phyloP scores from a whole-genome alignment of 495 filamentous ascomycete genomes.

The Diplogelasinospora grovesii region DNA sequence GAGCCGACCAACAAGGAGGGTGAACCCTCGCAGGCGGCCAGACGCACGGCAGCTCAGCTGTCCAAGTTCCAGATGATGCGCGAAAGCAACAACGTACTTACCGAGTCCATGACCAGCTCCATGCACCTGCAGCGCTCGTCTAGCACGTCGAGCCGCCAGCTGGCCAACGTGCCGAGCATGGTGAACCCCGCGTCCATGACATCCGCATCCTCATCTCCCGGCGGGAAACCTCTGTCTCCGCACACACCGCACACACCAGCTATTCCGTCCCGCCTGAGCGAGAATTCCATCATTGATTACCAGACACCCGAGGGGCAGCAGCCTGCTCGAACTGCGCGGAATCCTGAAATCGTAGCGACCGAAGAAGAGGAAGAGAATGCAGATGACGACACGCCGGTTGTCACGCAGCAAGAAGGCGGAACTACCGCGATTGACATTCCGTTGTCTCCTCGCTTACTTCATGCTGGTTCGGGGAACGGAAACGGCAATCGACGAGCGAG shows the following conservation, averaged over 20 bases:
- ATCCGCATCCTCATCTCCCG: slow-evolving; percentile 77
- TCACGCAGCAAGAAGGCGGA: slow-evolving; percentile 37
- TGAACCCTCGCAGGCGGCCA: slow-evolving; percentile 51
- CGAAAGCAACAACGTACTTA: slow-evolving; percentile 76
- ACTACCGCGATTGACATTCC: slow-evolving; percentile 79
- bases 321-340: slow-evolving; percentile 16
- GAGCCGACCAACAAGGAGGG: slow-evolving; percentile 48
- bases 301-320: slow-evolving; percentile 34
- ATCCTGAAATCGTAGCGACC: slow-evolving; percentile 17
- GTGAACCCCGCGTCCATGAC: slow-evolving; percentile 75
- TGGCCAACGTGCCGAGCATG: slow-evolving; percentile 79
- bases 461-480: slow-evolving; percentile 21
- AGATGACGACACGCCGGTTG: slow-evolving; percentile 26
- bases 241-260: slow-evolving; percentile 93
- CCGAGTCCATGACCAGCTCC: slow-evolving; percentile 83
- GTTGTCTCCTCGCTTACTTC: slow-evolving; percentile 62
- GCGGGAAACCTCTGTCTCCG: slow-evolving; percentile 85
- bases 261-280: slow-evolving; percentile 85
- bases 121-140: slow-evolving; percentile 76
- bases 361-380: slow-evolving; percentile 39
- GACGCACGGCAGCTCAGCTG: slow-evolving; percentile 62
- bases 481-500: slow-evolving; percentile 56
- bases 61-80: slow-evolving; percentile 75
- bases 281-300: slow-evolving; percentile 79
- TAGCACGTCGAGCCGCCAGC: slow-evolving; percentile 74